These are phyloP conservation scores for Penicillium nucicola DNA, from an alignment of 495 filamentous ascomycete species.

Conservation along the genomic window DNA sequence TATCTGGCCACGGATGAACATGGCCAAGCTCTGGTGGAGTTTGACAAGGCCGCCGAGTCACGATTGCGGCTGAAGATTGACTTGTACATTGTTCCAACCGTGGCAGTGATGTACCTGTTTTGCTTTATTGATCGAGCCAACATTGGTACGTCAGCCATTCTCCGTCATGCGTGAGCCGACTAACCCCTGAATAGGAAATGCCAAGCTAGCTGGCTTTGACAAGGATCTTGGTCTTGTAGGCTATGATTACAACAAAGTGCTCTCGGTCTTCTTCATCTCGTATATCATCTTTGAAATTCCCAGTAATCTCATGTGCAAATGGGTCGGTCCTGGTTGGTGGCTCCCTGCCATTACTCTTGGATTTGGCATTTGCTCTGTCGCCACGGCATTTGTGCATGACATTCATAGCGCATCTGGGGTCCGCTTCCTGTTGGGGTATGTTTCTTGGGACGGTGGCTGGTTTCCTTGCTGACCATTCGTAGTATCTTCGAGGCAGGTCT, in stretches of 20 bases:
- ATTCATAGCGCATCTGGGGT: slow-evolving; percentile 41
- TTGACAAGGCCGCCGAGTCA: slow-evolving; percentile 59
- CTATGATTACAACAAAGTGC: slow-evolving; percentile 62
- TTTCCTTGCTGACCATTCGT: background rate
- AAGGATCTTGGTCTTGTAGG: slow-evolving; percentile 49
- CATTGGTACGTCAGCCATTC: slow-evolving; percentile 41
- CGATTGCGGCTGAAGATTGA: slow-evolving; percentile 48
- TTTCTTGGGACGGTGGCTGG: background rate
- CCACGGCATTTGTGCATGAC: slow-evolving; percentile 46
- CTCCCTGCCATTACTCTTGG: slow-evolving; percentile 43
- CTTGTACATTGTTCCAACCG: slow-evolving; percentile 44
- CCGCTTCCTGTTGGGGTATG: slow-evolving; percentile 51
- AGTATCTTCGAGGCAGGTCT: slow-evolving; percentile 63
- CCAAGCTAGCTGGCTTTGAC: slow-evolving; percentile 37
- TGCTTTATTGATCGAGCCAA: slow-evolving; percentile 60
- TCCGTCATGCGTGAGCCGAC: slow-evolving; percentile 6
- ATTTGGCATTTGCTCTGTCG: slow-evolving; percentile 48
- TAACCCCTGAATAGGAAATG: slow-evolving; percentile 23
- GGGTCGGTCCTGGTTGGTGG: slow-evolving; percentile 50
- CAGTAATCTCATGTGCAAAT: slow-evolving; percentile 59
- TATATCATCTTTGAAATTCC: slow-evolving; percentile 81
- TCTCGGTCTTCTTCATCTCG: slow-evolving; percentile 68
- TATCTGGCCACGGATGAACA: slow-evolving; percentile 60
- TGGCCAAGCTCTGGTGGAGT: slow-evolving; percentile 52
- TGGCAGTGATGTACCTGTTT: slow-evolving; percentile 48